These are phyloP conservation scores for Neckera pumila DNA, from an alignment of 225 moss, liverwort and hornwort species.

Conservation along the genomic window DNA sequence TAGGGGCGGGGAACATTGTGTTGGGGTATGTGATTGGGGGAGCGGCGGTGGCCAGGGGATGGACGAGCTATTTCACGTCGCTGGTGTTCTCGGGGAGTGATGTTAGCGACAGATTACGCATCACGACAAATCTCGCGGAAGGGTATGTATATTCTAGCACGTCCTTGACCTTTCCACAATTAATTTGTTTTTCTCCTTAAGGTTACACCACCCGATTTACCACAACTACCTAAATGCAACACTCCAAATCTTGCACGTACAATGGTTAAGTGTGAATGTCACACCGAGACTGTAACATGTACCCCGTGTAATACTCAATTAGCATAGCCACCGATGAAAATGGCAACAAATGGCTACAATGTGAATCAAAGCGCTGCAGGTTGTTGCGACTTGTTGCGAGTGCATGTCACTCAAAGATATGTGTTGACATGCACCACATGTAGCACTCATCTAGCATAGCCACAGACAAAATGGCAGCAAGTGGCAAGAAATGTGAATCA, in stretches of 20 bases:
- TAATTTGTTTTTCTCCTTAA: rapidly evolving
- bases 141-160: not conserved
- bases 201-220: not conserved
- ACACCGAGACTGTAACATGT: not conserved
- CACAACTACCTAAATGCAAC: not conserved
- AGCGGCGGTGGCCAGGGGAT: slow-evolving; percentile 72
- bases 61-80: slow-evolving; percentile 63
- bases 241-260: too few relatives aligned
- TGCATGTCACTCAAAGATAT: not conserved
- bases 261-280: not conserved
- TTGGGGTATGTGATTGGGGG: slow-evolving; percentile 68
- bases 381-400: not conserved
- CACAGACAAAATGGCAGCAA: not conserved
- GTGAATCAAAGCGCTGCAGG: not conserved
- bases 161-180: not conserved
- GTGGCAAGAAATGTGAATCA: too few relatives aligned
- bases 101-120: slow-evolving; percentile 32
- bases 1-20: slow-evolving; percentile 78
- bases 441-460: not conserved
- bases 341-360: not conserved
- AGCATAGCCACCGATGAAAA: not conserved
- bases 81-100: slow-evolving; percentile 31
- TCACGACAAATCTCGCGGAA: slow-evolving; percentile 18
- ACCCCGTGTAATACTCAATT: not conserved
- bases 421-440: not conserved